These are phyloP conservation scores for Lasiosphaeris hirsuta DNA, from an alignment of 495 filamentous ascomycete species.

Conservation along the genomic window DNA sequence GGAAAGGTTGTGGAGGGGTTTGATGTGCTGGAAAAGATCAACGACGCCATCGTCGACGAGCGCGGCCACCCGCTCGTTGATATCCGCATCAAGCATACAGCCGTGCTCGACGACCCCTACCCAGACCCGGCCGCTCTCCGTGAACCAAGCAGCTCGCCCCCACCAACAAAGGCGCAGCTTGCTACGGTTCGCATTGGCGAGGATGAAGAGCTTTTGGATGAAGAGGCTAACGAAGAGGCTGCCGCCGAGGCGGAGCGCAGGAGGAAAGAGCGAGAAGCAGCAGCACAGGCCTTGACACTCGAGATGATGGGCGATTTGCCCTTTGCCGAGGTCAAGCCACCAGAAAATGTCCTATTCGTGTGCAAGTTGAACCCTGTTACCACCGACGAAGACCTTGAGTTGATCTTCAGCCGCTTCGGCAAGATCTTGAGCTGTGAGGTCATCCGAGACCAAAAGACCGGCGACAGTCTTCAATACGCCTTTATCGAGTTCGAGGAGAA, in stretches of 20 bases:
- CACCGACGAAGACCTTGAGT: conserved; percentile 84
- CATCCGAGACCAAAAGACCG: conserved; percentile 89
- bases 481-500: conserved; percentile 97
- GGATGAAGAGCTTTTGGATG: conserved; percentile 69
- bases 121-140: conserved; percentile 70
- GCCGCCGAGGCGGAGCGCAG: conserved; percentile 74
- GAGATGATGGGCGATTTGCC: conserved; percentile 98
- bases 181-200: conserved; percentile 91
- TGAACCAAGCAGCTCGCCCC: conserved; percentile 74
- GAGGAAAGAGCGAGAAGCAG: conserved; percentile 84
- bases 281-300: conserved; percentile 88
- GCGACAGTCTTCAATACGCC: conserved; percentile 93
- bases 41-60: conserved; percentile 80
- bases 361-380: conserved; percentile 99
- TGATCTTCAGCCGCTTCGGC: conserved; percentile 97
- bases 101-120: conserved; percentile 85
- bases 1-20: conserved; percentile 93
- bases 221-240: conserved; percentile 65
- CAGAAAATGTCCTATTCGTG: conserved; percentile 95
- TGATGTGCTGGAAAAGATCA: conserved; percentile 89
- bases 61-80: conserved; percentile 80
- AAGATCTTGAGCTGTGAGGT: conserved; percentile 95
- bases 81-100: conserved; percentile 88
- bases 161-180: conserved; percentile 77
- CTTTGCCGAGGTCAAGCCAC: conserved; percentile 96